Percentiles rank a stretch among this genome's conserved stretches.
These are phyloP conservation scores for Penicillium psychrosexuale DNA, from an alignment of 2,329 filamentous ascomycete genomes.

Conservation along the genomic window DNA sequence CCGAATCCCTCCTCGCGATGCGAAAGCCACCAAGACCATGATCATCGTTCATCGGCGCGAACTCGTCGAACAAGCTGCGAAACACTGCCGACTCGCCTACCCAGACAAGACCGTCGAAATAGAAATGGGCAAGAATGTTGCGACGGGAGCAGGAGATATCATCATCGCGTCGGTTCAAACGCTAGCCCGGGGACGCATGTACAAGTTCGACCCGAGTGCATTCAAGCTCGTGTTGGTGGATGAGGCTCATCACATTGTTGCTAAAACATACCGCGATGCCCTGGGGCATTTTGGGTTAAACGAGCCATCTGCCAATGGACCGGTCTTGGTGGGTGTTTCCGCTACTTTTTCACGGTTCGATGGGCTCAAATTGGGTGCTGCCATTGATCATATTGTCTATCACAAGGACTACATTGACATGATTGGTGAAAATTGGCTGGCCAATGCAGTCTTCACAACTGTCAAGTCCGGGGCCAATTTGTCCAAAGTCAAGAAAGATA, in stretches of 20 bases:
- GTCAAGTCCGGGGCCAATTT: conserved; percentile 80
- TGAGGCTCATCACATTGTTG: conserved; percentile 95
- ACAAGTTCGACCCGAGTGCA: conserved; percentile 71
- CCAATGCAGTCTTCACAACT: conserved; percentile 90
- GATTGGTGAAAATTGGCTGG: conserved; percentile 88
- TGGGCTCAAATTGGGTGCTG: conserved; percentile 74
- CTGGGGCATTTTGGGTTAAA: conserved; percentile 76
- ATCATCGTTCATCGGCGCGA: conserved; percentile 91
- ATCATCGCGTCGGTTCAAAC: conserved; percentile 89
- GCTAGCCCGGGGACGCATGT: conserved; percentile 72
- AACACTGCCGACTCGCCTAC: conserved; percentile 77
- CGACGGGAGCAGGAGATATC: conserved; percentile 81
- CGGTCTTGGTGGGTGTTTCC: conserved; percentile 82
- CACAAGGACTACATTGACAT: conserved; percentile 80
- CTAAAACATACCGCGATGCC: conserved; percentile 70
- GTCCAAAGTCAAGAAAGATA: conserved; percentile 61
- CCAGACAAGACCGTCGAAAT: conserved; percentile 79
- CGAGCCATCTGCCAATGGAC: conserved; percentile 49
- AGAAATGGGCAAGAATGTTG: conserved; percentile 79
- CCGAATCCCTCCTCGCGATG: conserved; percentile 59
- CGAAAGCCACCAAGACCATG: conserved; percentile 69
- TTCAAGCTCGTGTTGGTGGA: conserved; percentile 95
- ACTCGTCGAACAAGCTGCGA: conserved; percentile 88
- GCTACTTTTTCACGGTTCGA: conserved; percentile 79
- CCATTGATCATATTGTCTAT: conserved; percentile 93